A percentile compares a stretch with the other conserved stretches of the same genome.
Conservation (phyloP, 257 asterid genomes). For the Penstemon barbatus region DNA sequence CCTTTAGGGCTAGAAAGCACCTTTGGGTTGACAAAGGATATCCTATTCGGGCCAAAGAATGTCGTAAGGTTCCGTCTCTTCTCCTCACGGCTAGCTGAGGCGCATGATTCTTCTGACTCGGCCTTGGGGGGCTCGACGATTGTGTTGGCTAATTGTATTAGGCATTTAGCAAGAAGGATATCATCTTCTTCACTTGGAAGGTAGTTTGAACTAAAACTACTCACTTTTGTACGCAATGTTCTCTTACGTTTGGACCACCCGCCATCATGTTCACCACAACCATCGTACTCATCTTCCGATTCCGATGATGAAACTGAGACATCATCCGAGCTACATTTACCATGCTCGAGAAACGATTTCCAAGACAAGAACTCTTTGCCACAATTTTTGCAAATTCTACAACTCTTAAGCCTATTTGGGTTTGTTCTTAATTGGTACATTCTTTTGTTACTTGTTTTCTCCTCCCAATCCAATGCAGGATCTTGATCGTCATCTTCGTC, state of each 20-base stretch:
- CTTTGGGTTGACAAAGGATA: constrained; percentile 38
- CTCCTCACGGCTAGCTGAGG: constrained; percentile 74
- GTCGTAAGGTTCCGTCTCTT: constrained; percentile 44
- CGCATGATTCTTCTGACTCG: constrained; percentile 75
- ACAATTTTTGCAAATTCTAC: constrained; percentile 75
- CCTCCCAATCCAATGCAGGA: constrained; percentile 70
- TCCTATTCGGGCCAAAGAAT: constrained; percentile 26
- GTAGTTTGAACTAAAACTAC: constrained; percentile 36
- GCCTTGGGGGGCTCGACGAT: constrained; percentile 40
- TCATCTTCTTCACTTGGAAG: constrained; percentile 68
- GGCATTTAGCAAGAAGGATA: constrained; percentile 69
- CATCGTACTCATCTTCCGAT: constrained; percentile 53
- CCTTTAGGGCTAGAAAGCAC: constrained; percentile 51
- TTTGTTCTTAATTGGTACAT: constrained; percentile 85
- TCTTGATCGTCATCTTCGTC: constrained; percentile 58
- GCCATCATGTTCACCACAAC: constrained; percentile 29
- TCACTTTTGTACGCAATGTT: constrained; percentile 66
- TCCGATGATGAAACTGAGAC: constrained; percentile 63
- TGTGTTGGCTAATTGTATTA: constrained; percentile 71
- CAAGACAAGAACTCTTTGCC: constrained; percentile 86
- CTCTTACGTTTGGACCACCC: constrained; percentile 83
- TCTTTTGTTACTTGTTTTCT: constrained; percentile 47
- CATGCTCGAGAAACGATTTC: constrained; percentile 93
- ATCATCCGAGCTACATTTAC: constrained; percentile 75
- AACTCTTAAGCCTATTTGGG: constrained; percentile 73